Evolutionary conservation across 345 rosid species (phyloP), one percentile per base, ranked within the genome.

Genomic region (Cardamine occulta): DNA sequence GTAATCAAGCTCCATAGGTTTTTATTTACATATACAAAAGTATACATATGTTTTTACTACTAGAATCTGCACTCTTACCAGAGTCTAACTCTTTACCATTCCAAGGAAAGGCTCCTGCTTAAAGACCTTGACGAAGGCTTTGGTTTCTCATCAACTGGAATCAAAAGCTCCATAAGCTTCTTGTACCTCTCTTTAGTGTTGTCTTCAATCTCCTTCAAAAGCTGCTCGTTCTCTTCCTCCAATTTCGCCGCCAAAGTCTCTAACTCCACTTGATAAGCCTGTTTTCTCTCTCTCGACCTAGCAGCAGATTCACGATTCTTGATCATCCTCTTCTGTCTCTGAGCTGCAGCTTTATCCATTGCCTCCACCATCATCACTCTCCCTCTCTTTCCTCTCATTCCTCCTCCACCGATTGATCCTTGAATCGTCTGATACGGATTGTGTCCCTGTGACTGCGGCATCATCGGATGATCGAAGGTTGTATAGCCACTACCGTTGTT

Each of bases 241-340:
- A 94, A 77, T 73, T 74, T 90, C 48, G 84, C 79, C 1, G 93
- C 98, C 82, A 91, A 58, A 0, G 93, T 78, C 82, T 91, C 97
- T 53, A 94, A 84, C 82, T 90, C 93, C 34, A 85, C 88, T 84
- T 91, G 98, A 80, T 94, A 91, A 24, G 98, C 98, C 85, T 94
- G 78, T 81, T 95, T 95, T 81, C 99, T 82, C 79, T 92, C 99
- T 80, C 99, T 80, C 6, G 99, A 95, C 81, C 98, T 77, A 5
- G 99, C 99, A 1, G 99, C 99, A 5, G 97, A 92, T 76, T 95
- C 99, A 61, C 99, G 82, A 61, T 95, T 95, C 94, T 95, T 95
- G 34, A 95, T 95, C 99, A 92, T 95, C 87, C 99, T 87, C 81
- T 84, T 85, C 74, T 95, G 99, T 72, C 99, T 87, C 77, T 95